A percentile compares a stretch with the other conserved stretches of the same genome.
These are phyloP conservation scores for Alloteropsis semialata DNA, from an alignment of 176 grass and related monocot genomes.

Conservation along the genomic window DNA sequence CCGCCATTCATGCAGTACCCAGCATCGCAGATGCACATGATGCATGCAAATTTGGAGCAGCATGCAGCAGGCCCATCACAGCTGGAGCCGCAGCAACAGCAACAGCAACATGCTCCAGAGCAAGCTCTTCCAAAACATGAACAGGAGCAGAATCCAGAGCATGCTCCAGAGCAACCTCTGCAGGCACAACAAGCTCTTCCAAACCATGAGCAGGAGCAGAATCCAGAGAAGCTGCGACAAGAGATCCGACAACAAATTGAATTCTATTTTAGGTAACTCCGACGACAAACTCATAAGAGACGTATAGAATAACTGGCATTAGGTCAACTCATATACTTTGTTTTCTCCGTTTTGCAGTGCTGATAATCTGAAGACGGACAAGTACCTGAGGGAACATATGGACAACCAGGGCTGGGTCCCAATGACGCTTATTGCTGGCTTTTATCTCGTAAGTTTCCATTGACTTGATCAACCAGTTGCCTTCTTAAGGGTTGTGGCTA, in stretches of 20 bases:
- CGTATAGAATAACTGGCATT: not conserved
- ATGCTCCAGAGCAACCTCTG: not conserved
- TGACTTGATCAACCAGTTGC: no score
- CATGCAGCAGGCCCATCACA: not conserved
- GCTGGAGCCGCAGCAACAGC: not conserved
- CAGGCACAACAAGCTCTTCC: no score
- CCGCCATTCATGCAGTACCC: not conserved
- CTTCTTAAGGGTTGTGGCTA: not conserved
- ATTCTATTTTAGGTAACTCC: conserved; percentile 62
- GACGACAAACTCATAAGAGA: not conserved
- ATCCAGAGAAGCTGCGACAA: not conserved
- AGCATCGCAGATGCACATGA: not conserved
- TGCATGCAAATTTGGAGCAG: not conserved
- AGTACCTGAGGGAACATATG: conserved; percentile 30
- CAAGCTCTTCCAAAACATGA: no score
- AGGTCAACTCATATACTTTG: not conserved
- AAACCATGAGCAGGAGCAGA: not conserved
- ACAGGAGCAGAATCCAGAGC: not conserved
- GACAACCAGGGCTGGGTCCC: conserved; percentile 54
- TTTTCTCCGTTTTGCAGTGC: conserved; percentile 16
- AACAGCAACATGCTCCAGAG: not conserved
- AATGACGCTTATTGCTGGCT: conserved; percentile 34
- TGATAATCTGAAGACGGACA: conserved; percentile 40
- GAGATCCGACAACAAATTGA: conserved; percentile 46
- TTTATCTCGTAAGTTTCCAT: conserved; percentile 32